Base-by-base conservation (phyloP, 371 early-diverging fungal species). In the Sporodiniella umbellata region DNA sequence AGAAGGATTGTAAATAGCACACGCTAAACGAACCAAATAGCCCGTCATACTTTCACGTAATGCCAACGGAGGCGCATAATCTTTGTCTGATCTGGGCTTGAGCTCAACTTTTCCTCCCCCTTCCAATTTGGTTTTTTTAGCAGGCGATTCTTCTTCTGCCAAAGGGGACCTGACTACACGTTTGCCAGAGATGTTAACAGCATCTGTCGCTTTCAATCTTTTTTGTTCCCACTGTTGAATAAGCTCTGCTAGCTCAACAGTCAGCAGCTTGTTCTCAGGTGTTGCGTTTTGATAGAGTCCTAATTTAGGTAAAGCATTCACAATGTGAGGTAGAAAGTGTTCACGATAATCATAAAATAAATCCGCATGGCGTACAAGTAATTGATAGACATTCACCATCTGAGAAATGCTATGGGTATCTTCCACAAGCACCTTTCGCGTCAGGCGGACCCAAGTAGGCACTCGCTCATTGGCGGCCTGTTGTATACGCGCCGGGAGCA, bases 211-310 rank as follows among this genome's bases (percentile, higher is more conserved):
- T 40, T 54, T 50, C 8, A 80, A 57, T 8, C 85, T 79, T 19
- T 66, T 75, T 22, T 71, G 72, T 46, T 97, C 94, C 99, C 99
- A 98, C 43, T 81, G 81, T 21, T 93, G 62, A 30, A 98, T 83
- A 46, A 97, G 69, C 21, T 93, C 93, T 8, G 89, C 82, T n/a
- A 98, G 72, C 48, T 96, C 97, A 12, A 96, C 80, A 0, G 96
- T 89, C 42, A 98, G 62, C 1, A 85, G 56, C 48, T 91, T 80
- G 19, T 95, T 90, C 56, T 98, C 99, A 0, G 86, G 75, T 3
- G 92, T 92, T 0, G 93, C 84, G 50, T 79, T 93, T 49, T 88
- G 85, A 0, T 92, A 74, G 11, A 96, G 63, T 21, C 94, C 94
- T 53, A 99, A 80, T 49, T 88, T 91, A 15, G 92, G 75, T 28